Evolutionary conservation across 1,139 yeast species (phyloP), one percentile per base, ranked within the genome.

Genomic region (Blastobotrys malaysiensis): DNA sequence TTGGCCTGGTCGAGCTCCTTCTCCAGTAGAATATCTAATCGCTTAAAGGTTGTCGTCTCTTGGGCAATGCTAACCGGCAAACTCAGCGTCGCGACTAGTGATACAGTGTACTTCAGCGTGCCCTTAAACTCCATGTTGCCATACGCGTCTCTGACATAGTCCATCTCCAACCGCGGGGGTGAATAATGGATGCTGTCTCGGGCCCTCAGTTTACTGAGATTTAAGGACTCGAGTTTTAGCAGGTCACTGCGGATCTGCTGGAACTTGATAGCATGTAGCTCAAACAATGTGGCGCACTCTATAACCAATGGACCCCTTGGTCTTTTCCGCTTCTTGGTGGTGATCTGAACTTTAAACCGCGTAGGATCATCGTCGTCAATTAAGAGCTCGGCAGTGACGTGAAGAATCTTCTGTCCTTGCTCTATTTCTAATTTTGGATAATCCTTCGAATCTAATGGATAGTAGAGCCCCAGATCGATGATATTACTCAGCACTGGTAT

Each of bases 231-330:
- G 6, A 46, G 27, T 9, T 45, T 50, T 19, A 13, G 39, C 7
- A 50, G 19, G 13, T 53, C 54, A 7, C 48, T 27, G 11, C 49
- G 20, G 22, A 31, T 13, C 43, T 51, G 46, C 21, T 49, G 53
- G 20, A 44, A 47, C 20, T 55, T 44, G 43, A 52, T 22, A 22
- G 45, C 50, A 21, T 46, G 47, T 24, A 49, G 14, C n/a, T 46
- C 26, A 26, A 53, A 27, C 5, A 47, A 14, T 44, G 43, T 45
- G 1, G 46, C 3, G 6, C n/a, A 16, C 7, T 3, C 16, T 2
- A 7, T 13, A 31, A 13, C n/a, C 16, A 31, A 14, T 2, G 16
- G 16, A 11, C 16, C 16, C 39, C 16, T 31, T 5, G 31, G 11
- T 13, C 11, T 31, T 31, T 16, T 7, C 16, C 39, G 14, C 16